Percentiles rank a stretch among this genome's conserved stretches.
Conservation (phyloP, 2,329 filamentous ascomycete species). For the Alternaria novae-zelandiae region DNA sequence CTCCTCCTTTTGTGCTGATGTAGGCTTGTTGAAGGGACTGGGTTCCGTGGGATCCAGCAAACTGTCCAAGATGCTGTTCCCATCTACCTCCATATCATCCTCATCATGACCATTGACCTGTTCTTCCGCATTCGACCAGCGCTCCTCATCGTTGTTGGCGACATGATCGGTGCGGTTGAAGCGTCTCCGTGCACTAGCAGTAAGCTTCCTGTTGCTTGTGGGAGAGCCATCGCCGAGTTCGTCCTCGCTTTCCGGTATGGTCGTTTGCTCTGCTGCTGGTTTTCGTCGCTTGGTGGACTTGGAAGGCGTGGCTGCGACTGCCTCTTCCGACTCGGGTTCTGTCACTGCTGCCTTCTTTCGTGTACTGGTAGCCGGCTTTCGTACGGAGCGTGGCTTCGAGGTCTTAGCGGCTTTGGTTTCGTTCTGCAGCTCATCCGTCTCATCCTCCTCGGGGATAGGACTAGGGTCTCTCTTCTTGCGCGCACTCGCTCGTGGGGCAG, state of each 20-base stretch:
- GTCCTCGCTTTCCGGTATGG: conserved; percentile 30
- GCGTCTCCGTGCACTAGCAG: conserved; percentile 28
- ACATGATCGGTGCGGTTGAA: conserved; percentile 38
- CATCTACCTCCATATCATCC: conserved; percentile 37
- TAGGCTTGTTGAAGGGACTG: conserved; percentile 46
- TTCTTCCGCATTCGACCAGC: conserved; percentile 20
- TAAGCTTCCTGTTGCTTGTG: conserved; percentile 20
- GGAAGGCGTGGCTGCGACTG: conserved; percentile 21
- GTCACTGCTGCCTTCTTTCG: conserved; percentile 6
- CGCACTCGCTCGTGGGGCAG: conserved; percentile 11
- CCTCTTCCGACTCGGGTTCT: conserved; percentile 15
- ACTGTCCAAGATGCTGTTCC: conserved; percentile 40
- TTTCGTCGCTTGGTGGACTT: conserved; percentile 19
- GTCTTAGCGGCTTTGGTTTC: conserved; percentile 4
- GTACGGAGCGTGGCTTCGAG: conserved; percentile 13
- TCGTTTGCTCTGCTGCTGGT: conserved; percentile 4
- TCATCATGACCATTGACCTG: conserved; percentile 16
- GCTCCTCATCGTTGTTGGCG: conserved; percentile 27
- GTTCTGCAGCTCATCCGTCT: conserved; percentile 6
- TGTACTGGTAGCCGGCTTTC: conserved; percentile 12
- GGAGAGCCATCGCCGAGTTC: conserved; percentile 20
- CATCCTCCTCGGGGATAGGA: conserved; percentile 10
- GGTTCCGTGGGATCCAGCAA: conserved; percentile 43
- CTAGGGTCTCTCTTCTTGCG: conserved; percentile 18
- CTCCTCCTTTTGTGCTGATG: conserved; percentile 30